Conservation (phyloP, 2,329 filamentous ascomycete genomes). For the Cytospora piceicola region DNA sequence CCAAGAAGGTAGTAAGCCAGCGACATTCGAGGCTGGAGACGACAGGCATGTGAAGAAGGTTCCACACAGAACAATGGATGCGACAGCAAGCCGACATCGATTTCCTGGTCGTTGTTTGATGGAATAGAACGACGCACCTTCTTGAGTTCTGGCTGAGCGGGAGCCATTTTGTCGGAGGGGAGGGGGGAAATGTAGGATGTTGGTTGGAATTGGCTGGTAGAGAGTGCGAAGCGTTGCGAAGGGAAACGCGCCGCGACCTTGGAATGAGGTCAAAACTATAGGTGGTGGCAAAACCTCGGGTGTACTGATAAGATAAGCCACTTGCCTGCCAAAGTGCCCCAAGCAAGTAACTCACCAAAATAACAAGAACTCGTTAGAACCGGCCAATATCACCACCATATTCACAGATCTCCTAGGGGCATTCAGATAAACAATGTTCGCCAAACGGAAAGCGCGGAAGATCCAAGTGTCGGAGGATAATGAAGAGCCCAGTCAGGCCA, state of each 20-base stretch:
- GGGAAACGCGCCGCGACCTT: constrained; percentile 27
- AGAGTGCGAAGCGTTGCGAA: constrained; percentile 3
- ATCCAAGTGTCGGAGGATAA: constrained; percentile 73
- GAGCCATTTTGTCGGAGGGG: constrained; percentile 73
- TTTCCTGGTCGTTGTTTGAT: neutral
- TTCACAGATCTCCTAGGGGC: neutral
- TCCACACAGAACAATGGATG: constrained; percentile 7
- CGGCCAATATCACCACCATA: neutral
- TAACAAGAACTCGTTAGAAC: neutral
- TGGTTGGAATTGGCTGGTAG: constrained; percentile 18
- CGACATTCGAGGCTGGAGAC: neutral
- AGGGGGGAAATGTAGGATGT: no score
- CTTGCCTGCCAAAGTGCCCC: neutral
- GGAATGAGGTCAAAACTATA: constrained; percentile 26
- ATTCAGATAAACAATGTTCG: constrained; percentile 53
- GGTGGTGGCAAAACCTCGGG: constrained; percentile 27
- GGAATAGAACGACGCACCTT: constrained; percentile 64
- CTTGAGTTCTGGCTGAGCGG: constrained; percentile 98
- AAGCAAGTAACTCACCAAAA: neutral
- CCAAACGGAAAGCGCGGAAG: constrained; percentile 73
- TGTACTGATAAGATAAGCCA: constrained; percentile 35
- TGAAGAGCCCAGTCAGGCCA: constrained; percentile 45
- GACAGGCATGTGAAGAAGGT: constrained; percentile 6
- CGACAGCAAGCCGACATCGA: constrained; percentile 9
- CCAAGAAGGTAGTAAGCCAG: neutral